Conservation (phyloP, 2,329 filamentous ascomycete species). For the Cladosporium sp. region DNA sequence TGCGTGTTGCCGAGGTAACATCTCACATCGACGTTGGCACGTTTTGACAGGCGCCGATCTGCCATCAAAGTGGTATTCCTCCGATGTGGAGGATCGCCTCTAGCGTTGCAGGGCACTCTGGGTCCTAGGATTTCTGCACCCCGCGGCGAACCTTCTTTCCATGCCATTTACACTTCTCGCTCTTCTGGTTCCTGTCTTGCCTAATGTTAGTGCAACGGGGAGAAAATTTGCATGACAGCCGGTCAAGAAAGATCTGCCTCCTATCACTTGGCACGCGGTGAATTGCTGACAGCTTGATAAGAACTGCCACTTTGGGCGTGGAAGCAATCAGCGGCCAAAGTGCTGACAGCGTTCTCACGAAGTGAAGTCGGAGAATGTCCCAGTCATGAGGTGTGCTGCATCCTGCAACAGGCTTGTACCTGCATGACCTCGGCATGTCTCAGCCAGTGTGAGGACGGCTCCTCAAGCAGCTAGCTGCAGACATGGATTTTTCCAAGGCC, state of each 20-base stretch:
- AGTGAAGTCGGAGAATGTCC: background rate
- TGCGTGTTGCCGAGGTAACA: background rate
- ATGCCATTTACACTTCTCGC: background rate
- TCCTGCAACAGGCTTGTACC: background rate
- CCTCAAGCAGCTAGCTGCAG: background rate
- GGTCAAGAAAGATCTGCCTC: background rate
- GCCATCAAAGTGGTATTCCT: background rate
- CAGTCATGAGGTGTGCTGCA: background rate
- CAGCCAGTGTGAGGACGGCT: background rate
- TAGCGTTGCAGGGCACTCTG: background rate
- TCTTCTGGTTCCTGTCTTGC: background rate
- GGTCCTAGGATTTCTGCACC: background rate
- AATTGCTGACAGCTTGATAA: background rate
- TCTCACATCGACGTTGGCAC: background rate
- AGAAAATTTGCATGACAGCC: background rate
- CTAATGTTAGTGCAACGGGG: background rate
- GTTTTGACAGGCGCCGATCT: background rate
- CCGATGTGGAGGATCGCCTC: conserved; percentile 7
- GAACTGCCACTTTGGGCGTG: background rate
- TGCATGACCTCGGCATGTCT: conserved; percentile 3
- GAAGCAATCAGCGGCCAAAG: background rate
- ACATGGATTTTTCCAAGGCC: background rate
- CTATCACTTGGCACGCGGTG: background rate
- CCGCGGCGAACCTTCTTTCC: background rate
- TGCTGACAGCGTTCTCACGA: background rate